These are phyloP conservation scores for Backusella parvicylindrica DNA, from an alignment of 192 early-diverging fungal genomes.

Conservation along the genomic window DNA sequence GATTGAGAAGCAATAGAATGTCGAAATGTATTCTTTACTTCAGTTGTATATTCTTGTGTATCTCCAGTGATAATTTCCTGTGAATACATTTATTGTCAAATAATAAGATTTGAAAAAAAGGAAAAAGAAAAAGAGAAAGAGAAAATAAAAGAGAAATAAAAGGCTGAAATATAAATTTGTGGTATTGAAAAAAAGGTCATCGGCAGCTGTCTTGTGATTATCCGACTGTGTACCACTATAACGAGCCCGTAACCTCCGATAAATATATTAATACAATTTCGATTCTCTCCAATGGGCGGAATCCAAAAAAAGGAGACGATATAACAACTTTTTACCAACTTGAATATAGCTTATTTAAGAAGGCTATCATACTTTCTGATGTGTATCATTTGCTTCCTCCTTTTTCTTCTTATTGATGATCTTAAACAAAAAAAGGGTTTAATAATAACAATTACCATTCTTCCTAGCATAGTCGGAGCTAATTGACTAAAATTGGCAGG, in stretches of 20 bases:
- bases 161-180: constrained; percentile 7
- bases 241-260: not conserved
- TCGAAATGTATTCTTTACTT: constrained; percentile 1
- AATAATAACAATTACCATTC: not conserved
- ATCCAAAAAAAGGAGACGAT: not conserved
- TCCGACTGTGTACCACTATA: not conserved
- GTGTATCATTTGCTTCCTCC: not conserved
- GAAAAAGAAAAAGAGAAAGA: not conserved
- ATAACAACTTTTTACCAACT: not conserved
- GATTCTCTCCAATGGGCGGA: not conserved
- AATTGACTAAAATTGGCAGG: not conserved
- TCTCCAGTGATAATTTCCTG: not conserved
- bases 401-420: not conserved
- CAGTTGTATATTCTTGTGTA: not conserved
- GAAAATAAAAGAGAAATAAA: no score
- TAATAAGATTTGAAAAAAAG: not conserved
- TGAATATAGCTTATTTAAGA: constrained; percentile 2
- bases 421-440: not conserved
- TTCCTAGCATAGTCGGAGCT: not conserved
- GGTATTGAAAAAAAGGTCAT: not conserved
- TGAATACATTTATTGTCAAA: not conserved
- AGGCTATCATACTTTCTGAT: not conserved
- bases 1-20: constrained; percentile 7
- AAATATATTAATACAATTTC: not conserved
- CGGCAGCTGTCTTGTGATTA: not conserved